Conservation (phyloP, 768 basidiomycete genomes). For the Collybia nuda region DNA sequence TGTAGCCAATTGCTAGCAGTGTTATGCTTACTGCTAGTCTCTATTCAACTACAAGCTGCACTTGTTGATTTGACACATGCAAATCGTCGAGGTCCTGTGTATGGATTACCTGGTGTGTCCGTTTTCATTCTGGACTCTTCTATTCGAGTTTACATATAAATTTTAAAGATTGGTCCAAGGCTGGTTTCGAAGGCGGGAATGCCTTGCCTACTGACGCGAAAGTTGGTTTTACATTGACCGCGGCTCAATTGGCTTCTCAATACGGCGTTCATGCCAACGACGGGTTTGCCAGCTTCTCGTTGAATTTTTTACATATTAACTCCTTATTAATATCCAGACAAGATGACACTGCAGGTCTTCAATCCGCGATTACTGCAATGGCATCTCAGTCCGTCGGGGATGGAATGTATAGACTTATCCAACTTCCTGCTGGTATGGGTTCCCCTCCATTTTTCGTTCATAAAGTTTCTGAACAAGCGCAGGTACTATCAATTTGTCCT, state of each 20-base stretch:
- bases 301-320: no score
- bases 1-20: no score
- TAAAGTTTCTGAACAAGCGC: not conserved
- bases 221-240: not conserved
- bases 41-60: not conserved
- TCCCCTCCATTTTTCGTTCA: no score
- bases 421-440: slow-evolving; percentile 3
- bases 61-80: slow-evolving; percentile 5
- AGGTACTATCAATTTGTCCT: slow-evolving; percentile 8
- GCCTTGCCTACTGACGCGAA: not conserved
- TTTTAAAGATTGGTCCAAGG: slow-evolving; percentile 6
- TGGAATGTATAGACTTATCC: not conserved
- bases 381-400: not conserved
- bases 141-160: no score
- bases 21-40: no score
- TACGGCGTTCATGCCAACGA: slow-evolving; percentile 9
- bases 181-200: slow-evolving; percentile 2
- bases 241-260: not conserved
- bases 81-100: slow-evolving; percentile 7
- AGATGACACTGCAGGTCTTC: slow-evolving; percentile 8
- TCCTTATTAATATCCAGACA: no score
- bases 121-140: no score
- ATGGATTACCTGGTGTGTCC: slow-evolving; percentile 1
- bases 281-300: not conserved
- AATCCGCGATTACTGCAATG: slow-evolving; percentile 1